Base-by-base conservation (phyloP, 768 basidiomycete genomes). In the Phallus indusiatus region DNA sequence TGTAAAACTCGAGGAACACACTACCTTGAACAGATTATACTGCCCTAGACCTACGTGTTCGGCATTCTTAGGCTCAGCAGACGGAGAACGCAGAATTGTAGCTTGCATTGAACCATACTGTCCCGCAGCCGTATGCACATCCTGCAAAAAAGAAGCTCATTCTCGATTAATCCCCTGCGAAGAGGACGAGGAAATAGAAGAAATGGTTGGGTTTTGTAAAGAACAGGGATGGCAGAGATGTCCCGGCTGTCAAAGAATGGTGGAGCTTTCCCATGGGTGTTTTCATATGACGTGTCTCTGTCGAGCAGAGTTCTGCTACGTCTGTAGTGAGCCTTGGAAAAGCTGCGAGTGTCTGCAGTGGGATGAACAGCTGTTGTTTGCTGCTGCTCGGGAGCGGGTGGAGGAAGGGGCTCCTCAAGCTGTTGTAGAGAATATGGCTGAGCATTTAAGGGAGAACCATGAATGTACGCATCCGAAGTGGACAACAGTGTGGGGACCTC, bases 311-410 rank as follows among this genome's bases (percentile, higher is more conserved):
- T 86, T 86, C 67, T 86, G 85, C 64, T 86, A 88, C 65, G 53
- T 82, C 9, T 88, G 87, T 65, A 80, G 80, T 0, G 76, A 67
- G 28, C 71, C 61, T 10, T 88, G 86, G 86, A 86, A 82, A 69
- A 75, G 69, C 0, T 90, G 86, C 58, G 5, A 1, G 0, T 88
- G 86, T 61, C 72, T 72, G 0, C 82, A 83, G 49, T 88, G 85
- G 84, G 84, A 87, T 7, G 86, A 87, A 59, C 54, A 63, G 0
- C 68, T 72, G 5, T 67, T 80, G 10, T 1, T 69, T 6, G 71
- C 62, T 2, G 76, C 72, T 3, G 84, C 82, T 0, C 71, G 75
- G 57, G 70, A 71, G 28, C 71, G 78, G 20, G 80, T 81, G 18
- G 73, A 78, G 36, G 66, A 68, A 10, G 69, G 67, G 28, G 36